These are phyloP conservation scores for Aspergillus unguis DNA, from an alignment of 2,329 filamentous ascomycete genomes.

Conservation along the genomic window DNA sequence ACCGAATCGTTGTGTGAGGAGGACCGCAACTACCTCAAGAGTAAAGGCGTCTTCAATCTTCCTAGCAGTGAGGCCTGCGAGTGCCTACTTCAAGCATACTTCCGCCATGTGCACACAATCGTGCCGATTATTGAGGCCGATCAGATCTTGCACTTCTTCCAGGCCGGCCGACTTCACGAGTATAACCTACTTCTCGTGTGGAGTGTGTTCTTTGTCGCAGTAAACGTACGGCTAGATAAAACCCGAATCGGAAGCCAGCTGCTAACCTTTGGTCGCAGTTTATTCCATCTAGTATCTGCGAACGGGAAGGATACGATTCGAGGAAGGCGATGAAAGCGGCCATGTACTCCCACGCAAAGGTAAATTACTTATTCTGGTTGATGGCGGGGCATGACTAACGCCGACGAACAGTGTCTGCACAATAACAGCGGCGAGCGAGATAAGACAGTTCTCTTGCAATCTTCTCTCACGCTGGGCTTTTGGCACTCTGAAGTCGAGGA, in stretches of 20 bases:
- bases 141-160: conserved; percentile 28
- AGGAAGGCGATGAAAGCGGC: conserved; percentile 37
- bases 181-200: conserved; percentile 40
- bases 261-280: conserved; percentile 22
- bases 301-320: conserved; percentile 32
- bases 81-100: conserved; percentile 34
- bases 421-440: conserved; percentile 37
- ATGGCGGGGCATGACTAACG: too few species aligned
- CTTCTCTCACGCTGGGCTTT: conserved; percentile 42
- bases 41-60: conserved; percentile 36
- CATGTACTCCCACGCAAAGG: conserved; percentile 39
- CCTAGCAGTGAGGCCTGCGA: conserved; percentile 29
- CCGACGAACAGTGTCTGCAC: conserved; percentile 20
- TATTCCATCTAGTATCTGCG: conserved; percentile 19
- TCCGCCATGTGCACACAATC: conserved; percentile 38
- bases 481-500: conserved; percentile 45
- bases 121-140: conserved; percentile 36
- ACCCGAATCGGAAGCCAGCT: too few species aligned
- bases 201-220: conserved; percentile 40
- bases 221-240: conserved; percentile 24
- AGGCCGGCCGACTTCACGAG: conserved; percentile 23
- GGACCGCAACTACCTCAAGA: conserved; percentile 24
- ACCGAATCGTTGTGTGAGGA: conserved; percentile 15
- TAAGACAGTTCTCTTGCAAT: conserved; percentile 44
- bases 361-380: conserved; percentile 21